Conservation (phyloP, 2,329 filamentous ascomycete species). For the Aspergillus sp. region DNA sequence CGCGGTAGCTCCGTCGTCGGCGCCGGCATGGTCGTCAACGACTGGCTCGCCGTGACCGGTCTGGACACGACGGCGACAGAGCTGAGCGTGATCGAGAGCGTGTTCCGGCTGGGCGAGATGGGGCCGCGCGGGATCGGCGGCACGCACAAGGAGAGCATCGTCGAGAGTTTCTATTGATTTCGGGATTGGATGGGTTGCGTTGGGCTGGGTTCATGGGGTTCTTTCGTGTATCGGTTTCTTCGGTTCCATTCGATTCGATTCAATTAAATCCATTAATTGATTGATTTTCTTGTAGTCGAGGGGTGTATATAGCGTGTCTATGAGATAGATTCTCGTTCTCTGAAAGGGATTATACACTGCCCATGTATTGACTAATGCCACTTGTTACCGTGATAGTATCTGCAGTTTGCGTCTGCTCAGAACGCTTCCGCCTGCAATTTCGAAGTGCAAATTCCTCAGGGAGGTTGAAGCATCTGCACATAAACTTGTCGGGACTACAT, state of each 20-base stretch:
- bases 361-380: too few species aligned
- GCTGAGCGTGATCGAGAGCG: conserved; percentile 91
- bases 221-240: neutral
- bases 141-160: conserved; percentile 91
- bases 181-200: neutral
- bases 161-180: conserved; percentile 91
- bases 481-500: too few species aligned
- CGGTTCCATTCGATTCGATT: neutral
- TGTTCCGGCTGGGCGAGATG: conserved; percentile 91
- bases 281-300: neutral
- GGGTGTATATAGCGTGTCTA: neutral
- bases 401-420: too few species aligned
- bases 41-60: conserved; percentile 94
- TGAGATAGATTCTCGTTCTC: too few species aligned
- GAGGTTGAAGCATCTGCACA: too few species aligned
- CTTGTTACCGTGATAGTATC: too few species aligned
- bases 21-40: conserved; percentile 93
- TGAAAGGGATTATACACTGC: too few species aligned
- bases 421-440: too few species aligned
- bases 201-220: too few species aligned
- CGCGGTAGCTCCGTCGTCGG: conserved; percentile 92
- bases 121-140: conserved; percentile 50
- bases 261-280: neutral
- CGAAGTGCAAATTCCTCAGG: too few species aligned
- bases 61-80: conserved; percentile 97